Conservation (phyloP, 2,329 filamentous ascomycete genomes). For the Pyricularia sp. region DNA sequence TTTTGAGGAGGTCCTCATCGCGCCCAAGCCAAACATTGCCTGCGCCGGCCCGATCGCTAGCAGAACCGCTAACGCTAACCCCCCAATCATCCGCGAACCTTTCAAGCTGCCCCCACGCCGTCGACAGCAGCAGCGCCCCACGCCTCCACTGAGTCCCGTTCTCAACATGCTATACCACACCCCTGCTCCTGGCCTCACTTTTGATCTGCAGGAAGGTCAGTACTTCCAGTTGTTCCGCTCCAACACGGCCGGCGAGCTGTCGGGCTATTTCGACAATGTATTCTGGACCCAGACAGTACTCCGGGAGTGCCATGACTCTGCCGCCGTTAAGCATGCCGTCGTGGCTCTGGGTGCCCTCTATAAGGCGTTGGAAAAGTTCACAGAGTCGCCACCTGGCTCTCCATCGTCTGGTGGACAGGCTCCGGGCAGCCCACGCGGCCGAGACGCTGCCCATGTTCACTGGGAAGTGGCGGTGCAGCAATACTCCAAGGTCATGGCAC, state of each 20-base stretch:
- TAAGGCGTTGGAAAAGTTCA: conserved; percentile 53
- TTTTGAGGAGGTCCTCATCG: conserved; percentile 38
- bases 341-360: conserved; percentile 58
- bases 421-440: conserved; percentile 19
- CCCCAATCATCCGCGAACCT: conserved; percentile 11
- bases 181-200: conserved; percentile 28
- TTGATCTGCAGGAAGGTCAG: conserved; percentile 41
- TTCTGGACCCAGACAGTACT: conserved; percentile 58
- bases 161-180: conserved; percentile 28
- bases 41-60: conserved; percentile 9
- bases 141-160: too few relatives aligned
- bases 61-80: not conserved
- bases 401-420: conserved; percentile 13
- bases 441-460: conserved; percentile 22
- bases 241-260: conserved; percentile 52
- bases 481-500: conserved; percentile 45
- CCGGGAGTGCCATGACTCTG: conserved; percentile 52
- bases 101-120: conserved; percentile 11
- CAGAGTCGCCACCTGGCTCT: conserved; percentile 38
- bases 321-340: conserved; percentile 54
- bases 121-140: conserved; percentile 8
- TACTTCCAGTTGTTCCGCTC: conserved; percentile 55
- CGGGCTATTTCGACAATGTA: conserved; percentile 56
- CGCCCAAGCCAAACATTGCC: conserved; percentile 30
- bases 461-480: conserved; percentile 52